Evolutionary conservation across 768 basidiomycete species (phyloP).

Genomic region (Trametes meyenii): DNA sequence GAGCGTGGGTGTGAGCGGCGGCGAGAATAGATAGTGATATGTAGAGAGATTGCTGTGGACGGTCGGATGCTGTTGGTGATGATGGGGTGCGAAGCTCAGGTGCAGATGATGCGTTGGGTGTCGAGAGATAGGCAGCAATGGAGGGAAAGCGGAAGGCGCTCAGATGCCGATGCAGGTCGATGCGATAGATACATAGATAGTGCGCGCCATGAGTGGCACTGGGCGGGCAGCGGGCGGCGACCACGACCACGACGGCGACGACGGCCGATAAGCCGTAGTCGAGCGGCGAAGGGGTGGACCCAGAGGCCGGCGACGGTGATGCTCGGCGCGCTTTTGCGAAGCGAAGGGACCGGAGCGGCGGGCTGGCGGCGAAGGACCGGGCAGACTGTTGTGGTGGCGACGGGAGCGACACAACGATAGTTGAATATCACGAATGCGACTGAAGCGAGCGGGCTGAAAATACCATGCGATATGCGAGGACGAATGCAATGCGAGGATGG

Average conservation of each 20-base stretch:
- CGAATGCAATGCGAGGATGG: slow-evolving; percentile 18
- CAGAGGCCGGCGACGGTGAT: not conserved
- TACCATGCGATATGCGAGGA: slow-evolving; percentile 17
- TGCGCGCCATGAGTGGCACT: slow-evolving; percentile 5
- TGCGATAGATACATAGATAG: slow-evolving; percentile 24
- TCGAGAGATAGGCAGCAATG: slow-evolving; percentile 17
- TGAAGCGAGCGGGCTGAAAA: slow-evolving; percentile 8
- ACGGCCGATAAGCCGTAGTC: not conserved
- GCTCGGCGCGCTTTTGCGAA: slow-evolving; percentile 12
- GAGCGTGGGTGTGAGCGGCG: slow-evolving; percentile 2
- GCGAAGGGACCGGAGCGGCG: slow-evolving; percentile 1
- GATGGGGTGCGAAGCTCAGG: no score
- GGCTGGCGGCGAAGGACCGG: not conserved
- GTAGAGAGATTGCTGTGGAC: slow-evolving; percentile 14
- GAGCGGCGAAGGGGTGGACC: slow-evolving; percentile 2
- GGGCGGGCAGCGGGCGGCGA: not conserved
- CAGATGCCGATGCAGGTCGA: slow-evolving; percentile 15
- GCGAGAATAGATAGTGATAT: slow-evolving; percentile 21
- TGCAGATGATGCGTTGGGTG: not conserved
- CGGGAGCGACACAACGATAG: slow-evolving; percentile 17
- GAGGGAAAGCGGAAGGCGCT: slow-evolving; percentile 6
- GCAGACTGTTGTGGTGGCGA: slow-evolving; percentile 8
- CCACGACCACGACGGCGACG: not conserved
- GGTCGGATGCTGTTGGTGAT: not conserved
- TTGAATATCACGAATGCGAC: slow-evolving; percentile 18